Conservation (phyloP, 116 monocot species). For the Phalaenopsis hybrid region DNA sequence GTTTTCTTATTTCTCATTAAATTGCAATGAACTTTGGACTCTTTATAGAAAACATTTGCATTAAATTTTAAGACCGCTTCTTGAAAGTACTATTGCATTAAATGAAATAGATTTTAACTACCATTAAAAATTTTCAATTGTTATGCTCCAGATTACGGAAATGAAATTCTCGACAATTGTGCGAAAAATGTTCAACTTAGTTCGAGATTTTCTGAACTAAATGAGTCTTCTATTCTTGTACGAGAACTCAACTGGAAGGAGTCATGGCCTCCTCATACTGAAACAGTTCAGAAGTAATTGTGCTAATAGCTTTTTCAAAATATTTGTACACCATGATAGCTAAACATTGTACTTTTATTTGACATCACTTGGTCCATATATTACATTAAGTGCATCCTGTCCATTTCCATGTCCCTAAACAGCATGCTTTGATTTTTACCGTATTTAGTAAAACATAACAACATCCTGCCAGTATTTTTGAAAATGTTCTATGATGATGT, state of each 20-base stretch:
- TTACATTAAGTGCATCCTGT: background rate
- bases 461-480: too few relatives aligned
- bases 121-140: background rate
- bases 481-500: too few relatives aligned
- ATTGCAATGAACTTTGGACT: background rate
- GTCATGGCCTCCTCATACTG: constrained; percentile 67
- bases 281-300: constrained; percentile 5
- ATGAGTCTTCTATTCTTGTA: constrained; percentile 33
- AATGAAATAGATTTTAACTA: background rate
- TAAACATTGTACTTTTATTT: background rate
- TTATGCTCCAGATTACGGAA: constrained; percentile 50
- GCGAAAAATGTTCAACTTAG: constrained; percentile 44
- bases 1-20: background rate
- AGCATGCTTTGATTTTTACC: background rate
- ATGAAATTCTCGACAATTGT: constrained; percentile 68
- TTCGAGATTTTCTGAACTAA: constrained; percentile 34
- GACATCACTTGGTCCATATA: background rate
- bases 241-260: constrained; percentile 74
- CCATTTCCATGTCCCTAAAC: background rate
- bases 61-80: too few relatives aligned
- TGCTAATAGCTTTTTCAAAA: background rate
- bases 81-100: too few relatives aligned
- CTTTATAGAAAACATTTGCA: too few relatives aligned
- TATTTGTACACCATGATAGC: background rate
- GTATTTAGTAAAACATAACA: background rate